Conservation (phyloP, 345 rosid species). For the Ceriops zippeliana region DNA sequence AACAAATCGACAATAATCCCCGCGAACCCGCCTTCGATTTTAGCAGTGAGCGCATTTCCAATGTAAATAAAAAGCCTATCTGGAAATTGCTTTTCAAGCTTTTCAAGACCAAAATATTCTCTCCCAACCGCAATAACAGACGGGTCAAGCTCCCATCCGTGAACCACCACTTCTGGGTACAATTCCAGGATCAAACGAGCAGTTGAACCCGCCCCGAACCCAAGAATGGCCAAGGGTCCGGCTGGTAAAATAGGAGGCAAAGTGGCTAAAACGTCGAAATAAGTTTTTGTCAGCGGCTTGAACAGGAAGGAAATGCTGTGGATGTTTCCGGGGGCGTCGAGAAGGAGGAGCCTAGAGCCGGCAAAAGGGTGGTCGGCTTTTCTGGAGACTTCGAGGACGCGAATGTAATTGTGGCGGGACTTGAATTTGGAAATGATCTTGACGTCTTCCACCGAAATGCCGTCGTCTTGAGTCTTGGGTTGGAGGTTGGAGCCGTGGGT, state of each 20-base stretch:
- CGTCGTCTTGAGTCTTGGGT: constrained; percentile 39
- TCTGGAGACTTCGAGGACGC: constrained; percentile 71
- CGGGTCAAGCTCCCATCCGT: constrained; percentile 94
- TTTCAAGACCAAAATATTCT: constrained; percentile 61
- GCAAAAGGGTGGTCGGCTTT: constrained; percentile 68
- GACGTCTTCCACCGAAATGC: constrained; percentile 65
- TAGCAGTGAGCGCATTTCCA: constrained; percentile 60
- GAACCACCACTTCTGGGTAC: constrained; percentile 51
- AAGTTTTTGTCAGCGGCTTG: constrained; percentile 60
- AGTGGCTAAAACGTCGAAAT: constrained; percentile 82
- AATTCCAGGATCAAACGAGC: constrained; percentile 65
- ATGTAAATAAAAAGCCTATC: constrained; percentile 60
- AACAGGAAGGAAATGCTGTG: constrained; percentile 81
- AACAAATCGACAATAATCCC: constrained; percentile 69
- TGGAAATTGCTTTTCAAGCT: constrained; percentile 56
- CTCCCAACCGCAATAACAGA: constrained; percentile 74
- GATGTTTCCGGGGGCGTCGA: constrained; percentile 83
- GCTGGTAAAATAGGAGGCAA: constrained; percentile 68
- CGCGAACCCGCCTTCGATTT: constrained; percentile 51
- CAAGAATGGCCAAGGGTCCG: constrained; percentile 75
- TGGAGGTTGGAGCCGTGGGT: constrained; percentile 2
- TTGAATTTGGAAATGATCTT: constrained; percentile 63
- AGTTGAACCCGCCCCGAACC: constrained; percentile 80
- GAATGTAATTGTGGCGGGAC: constrained; percentile 75
- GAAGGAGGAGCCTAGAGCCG: constrained; percentile 69